These are phyloP conservation scores for Apiotrichum gamsii DNA, from an alignment of 1,284 basidiomycete species.

Conservation along the genomic window DNA sequence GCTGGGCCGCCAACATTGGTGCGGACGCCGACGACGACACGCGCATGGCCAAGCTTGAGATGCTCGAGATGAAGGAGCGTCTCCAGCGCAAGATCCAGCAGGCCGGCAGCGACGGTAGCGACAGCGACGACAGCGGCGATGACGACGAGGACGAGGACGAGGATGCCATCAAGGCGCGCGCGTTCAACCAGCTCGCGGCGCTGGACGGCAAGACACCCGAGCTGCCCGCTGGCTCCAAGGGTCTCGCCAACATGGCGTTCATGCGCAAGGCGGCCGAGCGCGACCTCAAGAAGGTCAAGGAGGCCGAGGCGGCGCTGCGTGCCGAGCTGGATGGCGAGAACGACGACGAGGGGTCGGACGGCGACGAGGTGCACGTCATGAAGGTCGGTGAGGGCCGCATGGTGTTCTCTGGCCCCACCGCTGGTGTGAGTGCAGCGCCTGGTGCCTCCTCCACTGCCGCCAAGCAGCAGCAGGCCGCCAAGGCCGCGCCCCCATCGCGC, in stretches of 20 bases:
- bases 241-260: constrained; percentile 86
- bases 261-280: constrained; percentile 82
- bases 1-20: constrained; percentile 45
- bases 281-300: constrained; percentile 56
- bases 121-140: constrained; percentile 52
- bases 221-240: constrained; percentile 47
- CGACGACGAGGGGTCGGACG: constrained; percentile 51
- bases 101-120: constrained; percentile 50
- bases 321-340: constrained; percentile 51
- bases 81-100: constrained; percentile 62
- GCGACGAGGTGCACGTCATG: constrained; percentile 33
- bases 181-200: constrained; percentile 65
- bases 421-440: constrained; percentile 4
- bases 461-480: background rate
- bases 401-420: constrained; percentile 46
- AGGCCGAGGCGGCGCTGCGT: constrained; percentile 63
- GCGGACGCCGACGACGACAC: constrained; percentile 32
- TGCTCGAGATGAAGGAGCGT: constrained; percentile 70
- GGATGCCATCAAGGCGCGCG: constrained; percentile 55
- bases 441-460: background rate
- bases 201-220: constrained; percentile 49
- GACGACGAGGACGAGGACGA: constrained; percentile 49
- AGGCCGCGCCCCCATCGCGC: background rate
- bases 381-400: constrained; percentile 50
- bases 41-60: constrained; percentile 42